Percentiles rank a stretch among this genome's conserved stretches.
These are phyloP conservation scores for Chalara sp. DNA, from an alignment of 2,329 filamentous ascomycete species.

Conservation along the genomic window DNA sequence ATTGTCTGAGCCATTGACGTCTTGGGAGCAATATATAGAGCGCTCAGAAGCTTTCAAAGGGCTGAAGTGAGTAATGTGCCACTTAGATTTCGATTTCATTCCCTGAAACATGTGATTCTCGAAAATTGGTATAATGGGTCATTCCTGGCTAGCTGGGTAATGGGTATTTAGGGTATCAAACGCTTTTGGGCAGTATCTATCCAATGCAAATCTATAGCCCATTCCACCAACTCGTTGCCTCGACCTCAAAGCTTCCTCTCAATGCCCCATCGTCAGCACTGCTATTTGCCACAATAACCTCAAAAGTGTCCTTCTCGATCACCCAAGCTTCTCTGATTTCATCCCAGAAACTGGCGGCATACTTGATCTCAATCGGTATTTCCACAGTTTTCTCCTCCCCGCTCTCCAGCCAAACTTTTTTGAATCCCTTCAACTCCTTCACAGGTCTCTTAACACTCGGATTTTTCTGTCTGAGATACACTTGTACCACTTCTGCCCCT, in stretches of 20 bases:
- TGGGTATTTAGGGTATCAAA: too few species aligned
- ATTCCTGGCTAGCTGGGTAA: too few species aligned
- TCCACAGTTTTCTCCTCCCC: constrained; percentile 51
- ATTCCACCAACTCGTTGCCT: constrained; percentile 60
- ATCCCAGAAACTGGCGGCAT: constrained; percentile 64
- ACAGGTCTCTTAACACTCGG: constrained; percentile 46
- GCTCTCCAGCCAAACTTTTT: constrained; percentile 54
- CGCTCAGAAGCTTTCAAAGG: too few species aligned
- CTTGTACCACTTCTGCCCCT: constrained; percentile 50
- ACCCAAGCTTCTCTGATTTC: constrained; percentile 61
- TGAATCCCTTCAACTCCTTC: constrained; percentile 60
- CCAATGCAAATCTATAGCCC: constrained; percentile 39
- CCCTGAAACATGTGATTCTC: too few species aligned
- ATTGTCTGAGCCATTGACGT: too few species aligned
- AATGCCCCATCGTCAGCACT: constrained; percentile 44
- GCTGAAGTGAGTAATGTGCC: too few species aligned
- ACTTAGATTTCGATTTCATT: too few species aligned
- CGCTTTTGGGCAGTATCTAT: too few species aligned
- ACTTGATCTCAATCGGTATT: constrained; percentile 50
- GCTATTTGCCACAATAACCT: constrained; percentile 52
- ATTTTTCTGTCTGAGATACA: constrained; percentile 42
- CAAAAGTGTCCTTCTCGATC: constrained; percentile 58
- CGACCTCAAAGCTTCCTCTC: constrained; percentile 47
- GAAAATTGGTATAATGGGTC: too few species aligned
- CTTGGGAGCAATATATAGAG: too few species aligned